Percentiles rank a stretch among this genome's conserved stretches.
phyloP scores from a whole-genome alignment of 106 monocot species.

The Narthecium ossifragum region DNA sequence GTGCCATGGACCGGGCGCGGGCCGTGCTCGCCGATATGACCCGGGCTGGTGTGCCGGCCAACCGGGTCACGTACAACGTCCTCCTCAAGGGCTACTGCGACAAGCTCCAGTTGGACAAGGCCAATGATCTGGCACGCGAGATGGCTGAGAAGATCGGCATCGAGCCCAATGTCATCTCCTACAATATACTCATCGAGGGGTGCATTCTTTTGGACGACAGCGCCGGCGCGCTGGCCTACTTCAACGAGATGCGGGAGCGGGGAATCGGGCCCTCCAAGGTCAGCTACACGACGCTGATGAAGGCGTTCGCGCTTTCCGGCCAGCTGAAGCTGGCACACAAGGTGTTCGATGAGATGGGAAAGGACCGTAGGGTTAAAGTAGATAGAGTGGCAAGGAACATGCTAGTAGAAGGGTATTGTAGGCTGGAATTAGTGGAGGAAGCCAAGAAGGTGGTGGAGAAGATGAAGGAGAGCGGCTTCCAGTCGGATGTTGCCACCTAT shows the following conservation, averaged over 20 bases:
- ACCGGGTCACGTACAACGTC: slow-evolving; percentile 81
- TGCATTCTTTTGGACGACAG: slow-evolving; percentile 74
- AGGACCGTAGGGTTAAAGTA: slow-evolving; percentile 59
- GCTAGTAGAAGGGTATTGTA: slow-evolving; percentile 73
- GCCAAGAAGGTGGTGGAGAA: slow-evolving; percentile 56
- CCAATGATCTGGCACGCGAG: slow-evolving; percentile 44
- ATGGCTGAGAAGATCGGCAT: slow-evolving; percentile 41
- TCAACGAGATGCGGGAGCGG: slow-evolving; percentile 79
- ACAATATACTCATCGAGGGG: slow-evolving; percentile 84
- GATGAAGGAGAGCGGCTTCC: slow-evolving; percentile 81
- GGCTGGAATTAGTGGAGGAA: slow-evolving; percentile 56
- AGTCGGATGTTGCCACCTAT: too few relatives aligned
- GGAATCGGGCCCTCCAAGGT: slow-evolving; percentile 71
- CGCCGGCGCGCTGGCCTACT: slow-evolving; percentile 67
- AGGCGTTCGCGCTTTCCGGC: slow-evolving; percentile 72
- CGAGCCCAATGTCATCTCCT: slow-evolving; percentile 64
- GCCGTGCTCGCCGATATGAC: slow-evolving; percentile 63
- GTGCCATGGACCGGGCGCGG: slow-evolving; percentile 49
- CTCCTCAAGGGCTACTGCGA: slow-evolving; percentile 87
- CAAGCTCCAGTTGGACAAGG: slow-evolving; percentile 69
- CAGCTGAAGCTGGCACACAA: slow-evolving; percentile 72
- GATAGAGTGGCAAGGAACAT: slow-evolving; percentile 84
- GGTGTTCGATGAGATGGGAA: slow-evolving; percentile 88
- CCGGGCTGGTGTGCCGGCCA: slow-evolving; percentile 31
- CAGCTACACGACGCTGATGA: slow-evolving; percentile 95